Evolutionary conservation across 345 rosid species (phyloP).

Genomic region (Excoecaria agallocha): DNA sequence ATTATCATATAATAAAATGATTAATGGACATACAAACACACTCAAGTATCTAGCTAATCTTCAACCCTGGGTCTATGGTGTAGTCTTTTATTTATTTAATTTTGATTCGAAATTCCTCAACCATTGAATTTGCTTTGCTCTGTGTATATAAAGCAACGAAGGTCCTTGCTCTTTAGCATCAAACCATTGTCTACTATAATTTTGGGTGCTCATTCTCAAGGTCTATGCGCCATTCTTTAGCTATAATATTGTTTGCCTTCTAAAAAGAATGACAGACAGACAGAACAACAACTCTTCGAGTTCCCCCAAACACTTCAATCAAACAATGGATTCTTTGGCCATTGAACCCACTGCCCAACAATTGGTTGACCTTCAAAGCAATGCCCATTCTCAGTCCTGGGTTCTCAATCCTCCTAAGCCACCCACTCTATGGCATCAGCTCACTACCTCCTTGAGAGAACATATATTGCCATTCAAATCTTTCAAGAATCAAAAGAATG

Average conservation of each 20-base stretch:
- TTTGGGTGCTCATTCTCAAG: conserved; percentile 21
- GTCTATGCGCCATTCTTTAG: conserved; percentile 4
- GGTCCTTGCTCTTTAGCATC: conserved; percentile 14
- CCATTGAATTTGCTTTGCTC: conserved; percentile 17
- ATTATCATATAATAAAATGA: too few relatives aligned
- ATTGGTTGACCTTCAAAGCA: conserved; percentile 39
- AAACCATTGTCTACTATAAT: conserved; percentile 8
- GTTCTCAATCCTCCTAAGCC: conserved; percentile 67
- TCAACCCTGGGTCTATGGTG: neutral
- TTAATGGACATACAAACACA: too few relatives aligned
- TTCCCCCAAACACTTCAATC: conserved; percentile 95
- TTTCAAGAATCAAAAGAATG: conserved; percentile 31
- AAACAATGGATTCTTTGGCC: conserved; percentile 42
- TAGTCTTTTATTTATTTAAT: neutral
- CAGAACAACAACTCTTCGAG: conserved; percentile 36
- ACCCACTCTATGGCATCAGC: conserved; percentile 56
- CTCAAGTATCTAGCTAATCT: neutral
- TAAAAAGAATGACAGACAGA: conserved; percentile 4
- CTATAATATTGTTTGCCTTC: neutral
- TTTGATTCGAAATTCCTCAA: neutral
- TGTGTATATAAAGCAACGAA: conserved; percentile 8
- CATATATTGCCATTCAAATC: conserved; percentile 34
- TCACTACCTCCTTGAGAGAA: conserved; percentile 37
- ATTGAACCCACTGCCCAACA: conserved; percentile 30
- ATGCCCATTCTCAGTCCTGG: conserved; percentile 43